Evolutionary conservation across 208 protist genomes (phyloP), one percentile per base, ranked within the genome.

Genomic region (Naegleria lovaniensis): DNA sequence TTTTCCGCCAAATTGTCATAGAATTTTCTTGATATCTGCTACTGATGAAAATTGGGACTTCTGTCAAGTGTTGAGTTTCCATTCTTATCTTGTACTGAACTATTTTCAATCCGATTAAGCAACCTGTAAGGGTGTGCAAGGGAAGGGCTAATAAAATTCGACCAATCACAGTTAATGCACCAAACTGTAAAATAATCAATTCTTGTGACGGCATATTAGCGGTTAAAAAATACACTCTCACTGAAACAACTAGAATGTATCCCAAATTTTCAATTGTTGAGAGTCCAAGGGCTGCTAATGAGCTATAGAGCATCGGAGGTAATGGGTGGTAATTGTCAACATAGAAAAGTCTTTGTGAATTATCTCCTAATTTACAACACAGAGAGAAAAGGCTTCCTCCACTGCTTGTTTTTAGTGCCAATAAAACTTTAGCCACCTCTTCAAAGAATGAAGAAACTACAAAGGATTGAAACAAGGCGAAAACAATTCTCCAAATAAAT

Each of bases 241-340:
- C 19, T 43, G 9, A 85, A 85, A n/a, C 38, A 43, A 48, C 38
- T 29, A 85, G 15, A 29, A 85, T 48, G 48, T 48, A 43, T 40
- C 83, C 83, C 29, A 85, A 29, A 85, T 85, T 85, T 85, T 85
- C 83, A 85, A 85, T n/a, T 40, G 83, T 85, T 29, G 83, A 39
- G 7, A 85, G 38, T 25, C 83, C 83, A 25, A 85, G n/a, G 13
- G 83, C 83, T n/a, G 83, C 2, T 39, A 85, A 25, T 13, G 38
- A 9, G 4, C 22, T 38, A 85, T 85, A 85, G 41, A 85, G 9
- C 83, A 85, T 85, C 29, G 83, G 39, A 33, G 39, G 33, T 48
- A 51, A 16, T n/a, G 83, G 83, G 36, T 79, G 67, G 36, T 33
- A 79, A 51, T 48, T 16, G 41, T 33, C 39, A 85, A 43, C 5